phyloP scores from a whole-genome alignment of 352 stramenopile species.

The Phytophthora chlamydospora region DNA sequence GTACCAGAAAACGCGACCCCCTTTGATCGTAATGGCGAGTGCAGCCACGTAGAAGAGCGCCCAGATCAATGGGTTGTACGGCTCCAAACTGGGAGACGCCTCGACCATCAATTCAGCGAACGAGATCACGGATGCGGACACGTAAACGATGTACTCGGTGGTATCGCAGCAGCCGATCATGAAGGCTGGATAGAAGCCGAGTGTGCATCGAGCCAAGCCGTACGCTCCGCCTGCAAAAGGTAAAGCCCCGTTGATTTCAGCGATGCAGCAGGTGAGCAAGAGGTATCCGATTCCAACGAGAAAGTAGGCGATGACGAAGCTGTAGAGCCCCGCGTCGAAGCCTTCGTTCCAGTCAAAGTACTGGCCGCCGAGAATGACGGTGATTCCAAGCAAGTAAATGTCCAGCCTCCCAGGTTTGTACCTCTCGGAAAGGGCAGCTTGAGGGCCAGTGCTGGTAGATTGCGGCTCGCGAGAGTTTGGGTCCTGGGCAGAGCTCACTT shows the following conservation, averaged over 20 bases:
- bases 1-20: slow-evolving; percentile 39
- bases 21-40: slow-evolving; percentile 25
- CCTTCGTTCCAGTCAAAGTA: slow-evolving; percentile 40
- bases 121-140: slow-evolving; percentile 27
- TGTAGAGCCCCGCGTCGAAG: slow-evolving; percentile 25
- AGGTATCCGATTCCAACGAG: slow-evolving; percentile 30
- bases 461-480: no score
- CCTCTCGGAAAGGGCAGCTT: no score
- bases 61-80: slow-evolving; percentile 28
- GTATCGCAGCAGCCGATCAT: slow-evolving; percentile 38
- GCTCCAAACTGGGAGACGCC: not conserved
- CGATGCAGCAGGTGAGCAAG: slow-evolving; percentile 26
- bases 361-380: slow-evolving; percentile 37
- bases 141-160: slow-evolving; percentile 42
- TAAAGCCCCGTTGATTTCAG: slow-evolving; percentile 30
- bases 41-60: slow-evolving; percentile 30
- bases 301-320: slow-evolving; percentile 29
- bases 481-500: no score
- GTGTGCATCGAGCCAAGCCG: slow-evolving; percentile 33
- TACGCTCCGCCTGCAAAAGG: slow-evolving; percentile 37
- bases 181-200: slow-evolving; percentile 36
- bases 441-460: no score
- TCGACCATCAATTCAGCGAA: slow-evolving; percentile 40
- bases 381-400: slow-evolving; percentile 19
- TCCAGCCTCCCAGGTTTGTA: no score